These are phyloP conservation scores for Ambispora gerdemannii DNA, from an alignment of 192 early-diverging fungal species.

Conservation along the genomic window DNA sequence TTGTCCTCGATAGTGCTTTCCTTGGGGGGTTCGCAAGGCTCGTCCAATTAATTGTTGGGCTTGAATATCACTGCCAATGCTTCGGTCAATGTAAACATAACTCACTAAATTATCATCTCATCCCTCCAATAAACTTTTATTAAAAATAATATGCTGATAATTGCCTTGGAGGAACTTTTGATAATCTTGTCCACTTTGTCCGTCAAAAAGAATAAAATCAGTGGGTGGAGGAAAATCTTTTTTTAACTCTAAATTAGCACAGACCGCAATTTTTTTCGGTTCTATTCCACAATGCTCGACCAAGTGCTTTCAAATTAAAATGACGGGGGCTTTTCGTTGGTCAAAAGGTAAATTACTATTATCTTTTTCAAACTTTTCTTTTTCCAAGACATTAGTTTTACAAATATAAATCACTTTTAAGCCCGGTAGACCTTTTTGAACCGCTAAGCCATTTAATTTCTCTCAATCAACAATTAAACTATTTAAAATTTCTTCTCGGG, in stretches of 20 bases:
- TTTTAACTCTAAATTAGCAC: background rate
- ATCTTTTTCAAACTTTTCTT: background rate
- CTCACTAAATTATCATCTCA: background rate
- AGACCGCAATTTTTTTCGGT: background rate
- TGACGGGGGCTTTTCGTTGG: background rate
- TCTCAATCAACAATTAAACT: background rate
- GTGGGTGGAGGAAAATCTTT: background rate
- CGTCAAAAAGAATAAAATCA: background rate
- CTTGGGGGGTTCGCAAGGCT: background rate
- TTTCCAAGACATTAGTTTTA: background rate
- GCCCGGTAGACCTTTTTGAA: background rate
- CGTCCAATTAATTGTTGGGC: background rate
- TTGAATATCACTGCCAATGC: background rate
- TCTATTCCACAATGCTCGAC: background rate
- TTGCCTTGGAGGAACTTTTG: background rate
- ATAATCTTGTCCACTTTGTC: background rate
- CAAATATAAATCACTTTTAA: constrained; percentile 1
- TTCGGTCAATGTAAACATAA: background rate
- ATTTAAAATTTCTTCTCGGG: constrained; percentile 1
- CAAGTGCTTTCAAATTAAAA: constrained; percentile 2
- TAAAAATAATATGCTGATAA: constrained; percentile 15
- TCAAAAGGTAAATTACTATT: background rate
- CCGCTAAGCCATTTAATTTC: background rate
- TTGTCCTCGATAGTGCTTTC: background rate
- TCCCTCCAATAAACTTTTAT: background rate